phyloP scores from a whole-genome alignment of 345 rosid species.

The Theobroma cacao region DNA sequence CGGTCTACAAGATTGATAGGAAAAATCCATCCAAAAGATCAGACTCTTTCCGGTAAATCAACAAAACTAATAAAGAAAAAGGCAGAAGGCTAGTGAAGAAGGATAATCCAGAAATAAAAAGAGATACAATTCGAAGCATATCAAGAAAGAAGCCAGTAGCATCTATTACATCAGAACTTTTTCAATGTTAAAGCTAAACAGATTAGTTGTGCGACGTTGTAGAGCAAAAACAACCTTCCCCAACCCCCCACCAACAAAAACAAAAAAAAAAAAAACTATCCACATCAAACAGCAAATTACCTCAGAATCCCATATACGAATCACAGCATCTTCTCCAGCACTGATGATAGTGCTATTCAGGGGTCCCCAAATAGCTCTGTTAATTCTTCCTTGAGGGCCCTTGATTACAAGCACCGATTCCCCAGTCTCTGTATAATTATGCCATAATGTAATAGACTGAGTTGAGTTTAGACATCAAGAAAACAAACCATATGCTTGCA shows the following conservation, averaged over 20 bases:
- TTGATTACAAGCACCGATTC: slow-evolving; percentile 65
- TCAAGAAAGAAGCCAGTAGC: not conserved
- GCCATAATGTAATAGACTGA: not conserved
- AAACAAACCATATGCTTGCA: not conserved
- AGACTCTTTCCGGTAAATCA: not conserved
- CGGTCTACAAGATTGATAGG: slow-evolving; percentile 55
- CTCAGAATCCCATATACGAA: slow-evolving; percentile 97
- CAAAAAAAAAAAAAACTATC: not conserved
- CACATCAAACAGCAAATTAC: slow-evolving; percentile 23
- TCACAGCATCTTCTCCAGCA: slow-evolving; percentile 78
- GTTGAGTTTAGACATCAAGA: not conserved
- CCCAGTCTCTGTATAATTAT: slow-evolving; percentile 44
- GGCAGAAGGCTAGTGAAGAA: not conserved
- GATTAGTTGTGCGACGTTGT: not conserved
- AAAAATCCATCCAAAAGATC: slow-evolving; percentile 1
- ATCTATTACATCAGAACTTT: not conserved
- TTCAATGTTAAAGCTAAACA: not conserved
- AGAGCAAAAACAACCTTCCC: not conserved
- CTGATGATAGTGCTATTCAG: slow-evolving; percentile 76
- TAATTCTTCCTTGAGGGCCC: slow-evolving; percentile 81
- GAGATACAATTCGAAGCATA: not conserved
- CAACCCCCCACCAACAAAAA: not conserved
- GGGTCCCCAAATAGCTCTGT: slow-evolving; percentile 97
- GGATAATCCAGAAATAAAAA: not conserved
- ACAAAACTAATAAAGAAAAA: not conserved